Base-by-base conservation (phyloP, 306 rosid species). In the Fagus sylvatica region DNA sequence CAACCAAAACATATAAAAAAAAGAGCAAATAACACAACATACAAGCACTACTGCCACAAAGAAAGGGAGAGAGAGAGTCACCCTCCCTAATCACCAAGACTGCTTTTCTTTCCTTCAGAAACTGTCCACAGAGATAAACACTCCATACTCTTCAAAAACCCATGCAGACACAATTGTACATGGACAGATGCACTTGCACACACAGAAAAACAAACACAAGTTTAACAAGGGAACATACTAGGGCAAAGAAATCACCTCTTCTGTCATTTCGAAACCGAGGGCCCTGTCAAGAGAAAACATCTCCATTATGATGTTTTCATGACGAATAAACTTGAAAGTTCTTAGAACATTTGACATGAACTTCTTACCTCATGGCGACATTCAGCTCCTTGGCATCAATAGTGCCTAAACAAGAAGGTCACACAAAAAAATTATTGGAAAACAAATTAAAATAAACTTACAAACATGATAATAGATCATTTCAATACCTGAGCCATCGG, bases 251-350 rank as follows among this genome's bases (percentile, higher is more conserved):
- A 59, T 80, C 88, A 95, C 99, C 96, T 91, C 93, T 59, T 95
- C 99, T 10, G 97, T 95, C 99, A 95, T 95, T 90, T 95, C 99
- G 79, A 95, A 93, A 60, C 98, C 99, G 73, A 95, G 98, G 55
- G 99, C 99, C 96, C 99, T 95, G 90, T 67, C 57, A 87, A 77
- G 41, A 79, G n/a, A 83, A 85, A 39, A 10, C 51, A 78, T 54
- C 48, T 72, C 40, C 36, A 75, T 80, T 28, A 68, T 15, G 30
- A 30, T 68, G 53, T 55, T 40, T 77, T 68, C 65, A 75, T 2
- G 66, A 48, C 39, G 12, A 72, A 71, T 42, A 2, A 70, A 82
- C 64, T 69, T 69, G 53, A 46, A 4, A 76, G 60, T 43, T 34
- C 62, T 33, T 53, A 36, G 16, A 42, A 64, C 36, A 28, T 51